Evolutionary conservation across 2,329 filamentous ascomycete species (phyloP).

Genomic region (Trichophyton simii): DNA sequence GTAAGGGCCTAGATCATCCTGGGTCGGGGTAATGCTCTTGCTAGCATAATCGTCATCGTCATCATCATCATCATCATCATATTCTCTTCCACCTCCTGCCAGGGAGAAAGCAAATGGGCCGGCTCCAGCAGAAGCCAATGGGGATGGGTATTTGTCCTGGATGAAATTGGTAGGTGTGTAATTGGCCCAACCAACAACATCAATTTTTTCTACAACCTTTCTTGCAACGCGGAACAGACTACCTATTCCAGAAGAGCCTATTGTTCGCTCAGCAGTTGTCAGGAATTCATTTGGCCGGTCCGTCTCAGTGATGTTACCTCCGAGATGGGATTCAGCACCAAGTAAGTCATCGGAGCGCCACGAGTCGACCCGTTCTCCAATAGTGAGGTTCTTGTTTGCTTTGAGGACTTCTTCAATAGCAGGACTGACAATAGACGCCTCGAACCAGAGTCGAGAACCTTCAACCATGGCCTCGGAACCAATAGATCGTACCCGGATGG

Average conservation of each 20-base stretch:
- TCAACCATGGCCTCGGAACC: slow-evolving; percentile 21
- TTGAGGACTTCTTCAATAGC: slow-evolving; percentile 24
- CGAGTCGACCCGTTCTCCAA: slow-evolving; percentile 24
- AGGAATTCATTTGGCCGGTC: not conserved
- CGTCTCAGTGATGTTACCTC: slow-evolving; percentile 7
- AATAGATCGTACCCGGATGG: slow-evolving; percentile 20
- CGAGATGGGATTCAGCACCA: slow-evolving; percentile 15
- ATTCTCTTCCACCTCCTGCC: not conserved
- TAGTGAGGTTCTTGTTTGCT: slow-evolving; percentile 22
- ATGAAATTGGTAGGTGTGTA: slow-evolving; percentile 8
- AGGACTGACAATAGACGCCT: slow-evolving; percentile 27
- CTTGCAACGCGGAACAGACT: slow-evolving; percentile 23
- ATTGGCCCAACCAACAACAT: slow-evolving; percentile 26
- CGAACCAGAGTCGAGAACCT: slow-evolving; percentile 27
- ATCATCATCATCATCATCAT: not conserved
- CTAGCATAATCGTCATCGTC: not conserved
- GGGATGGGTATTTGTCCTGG: not conserved
- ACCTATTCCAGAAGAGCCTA: slow-evolving; percentile 20
- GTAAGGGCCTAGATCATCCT: not conserved
- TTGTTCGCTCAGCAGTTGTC: slow-evolving; percentile 4
- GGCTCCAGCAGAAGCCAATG: not conserved
- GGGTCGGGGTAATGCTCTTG: not conserved
- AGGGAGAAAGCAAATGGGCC: not conserved
- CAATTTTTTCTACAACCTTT: slow-evolving; percentile 26
- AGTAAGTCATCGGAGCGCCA: slow-evolving; percentile 23